phyloP scores from a whole-genome alignment of 257 asterid species.

The Solanum bulbocastanum region DNA sequence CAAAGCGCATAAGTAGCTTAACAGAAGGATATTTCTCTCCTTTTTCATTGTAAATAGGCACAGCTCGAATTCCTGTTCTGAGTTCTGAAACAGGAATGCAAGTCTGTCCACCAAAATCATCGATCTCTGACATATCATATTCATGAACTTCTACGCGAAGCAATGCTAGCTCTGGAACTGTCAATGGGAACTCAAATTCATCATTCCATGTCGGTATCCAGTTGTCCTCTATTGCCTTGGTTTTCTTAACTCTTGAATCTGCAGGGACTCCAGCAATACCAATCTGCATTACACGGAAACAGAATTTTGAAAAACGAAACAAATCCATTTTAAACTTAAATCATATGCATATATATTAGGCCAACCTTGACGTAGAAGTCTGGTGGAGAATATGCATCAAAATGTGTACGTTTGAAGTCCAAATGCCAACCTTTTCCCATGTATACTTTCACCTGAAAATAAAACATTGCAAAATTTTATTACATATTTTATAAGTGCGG shows the following conservation, averaged over 20 bases:
- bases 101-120: slow-evolving; percentile 88
- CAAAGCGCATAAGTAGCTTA: slow-evolving; percentile 44
- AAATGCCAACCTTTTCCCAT: slow-evolving; percentile 78
- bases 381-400: slow-evolving; percentile 68
- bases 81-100: slow-evolving; percentile 73
- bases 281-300: slow-evolving; percentile 21
- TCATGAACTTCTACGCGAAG: slow-evolving; percentile 81
- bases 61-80: slow-evolving; percentile 57
- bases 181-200: slow-evolving; percentile 50
- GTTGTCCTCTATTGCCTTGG: slow-evolving; percentile 47
- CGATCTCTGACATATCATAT: slow-evolving; percentile 56
- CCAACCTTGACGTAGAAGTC: slow-evolving; percentile 75
- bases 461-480: neutral
- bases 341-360: neutral
- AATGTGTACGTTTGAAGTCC: slow-evolving; percentile 62
- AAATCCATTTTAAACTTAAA: neutral
- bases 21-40: slow-evolving; percentile 72
- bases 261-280: slow-evolving; percentile 67
- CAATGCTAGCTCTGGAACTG: slow-evolving; percentile 64
- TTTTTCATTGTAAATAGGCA: slow-evolving; percentile 41
- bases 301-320: neutral
- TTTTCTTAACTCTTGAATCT: slow-evolving; percentile 42
- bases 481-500: neutral
- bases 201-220: slow-evolving; percentile 78
- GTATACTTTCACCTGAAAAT: slow-evolving; percentile 47